phyloP scores from a whole-genome alignment of 2,329 filamentous ascomycete genomes.

The Didymella pinodella region DNA sequence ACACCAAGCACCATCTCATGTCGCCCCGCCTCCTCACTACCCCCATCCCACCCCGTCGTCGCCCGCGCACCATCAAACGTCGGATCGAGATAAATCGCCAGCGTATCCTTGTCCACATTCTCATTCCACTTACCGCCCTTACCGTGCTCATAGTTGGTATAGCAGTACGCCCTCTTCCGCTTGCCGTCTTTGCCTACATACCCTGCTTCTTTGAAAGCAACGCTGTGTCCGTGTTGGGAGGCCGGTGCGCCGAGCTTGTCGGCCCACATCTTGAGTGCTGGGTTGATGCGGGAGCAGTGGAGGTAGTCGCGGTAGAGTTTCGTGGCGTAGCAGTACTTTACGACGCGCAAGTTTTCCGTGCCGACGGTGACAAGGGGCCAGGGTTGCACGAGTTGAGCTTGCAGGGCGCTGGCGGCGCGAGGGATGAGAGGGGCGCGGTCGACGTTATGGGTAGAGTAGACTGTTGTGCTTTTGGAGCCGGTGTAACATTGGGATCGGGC shows the following conservation, averaged over 20 bases:
- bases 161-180: slow-evolving; percentile 5
- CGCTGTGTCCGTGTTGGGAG: background rate
- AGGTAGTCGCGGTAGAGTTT: slow-evolving; percentile 1
- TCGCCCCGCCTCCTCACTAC: background rate
- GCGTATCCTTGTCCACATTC: background rate
- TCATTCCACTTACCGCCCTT: slow-evolving; percentile 1
- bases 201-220: slow-evolving; percentile 4
- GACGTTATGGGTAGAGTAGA: background rate
- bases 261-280: slow-evolving; percentile 1
- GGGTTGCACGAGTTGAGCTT: background rate
- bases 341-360: background rate
- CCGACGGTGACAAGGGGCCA: background rate
- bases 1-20: slow-evolving; percentile 5
- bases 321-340: slow-evolving; percentile 7
- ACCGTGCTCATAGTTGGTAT: slow-evolving; percentile 2
- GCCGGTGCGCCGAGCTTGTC: slow-evolving; percentile 4
- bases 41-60: background rate
- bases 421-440: background rate
- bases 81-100: slow-evolving; percentile 3
- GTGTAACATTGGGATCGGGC: background rate
- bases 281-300: background rate
- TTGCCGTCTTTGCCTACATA: background rate
- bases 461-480: background rate
- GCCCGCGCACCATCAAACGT: background rate
- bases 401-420: background rate